A percentile compares a stretch with the other conserved stretches of the same genome.
Evolutionary conservation across 345 rosid genomes (phyloP).

Genomic region (Citrus maxima): DNA sequence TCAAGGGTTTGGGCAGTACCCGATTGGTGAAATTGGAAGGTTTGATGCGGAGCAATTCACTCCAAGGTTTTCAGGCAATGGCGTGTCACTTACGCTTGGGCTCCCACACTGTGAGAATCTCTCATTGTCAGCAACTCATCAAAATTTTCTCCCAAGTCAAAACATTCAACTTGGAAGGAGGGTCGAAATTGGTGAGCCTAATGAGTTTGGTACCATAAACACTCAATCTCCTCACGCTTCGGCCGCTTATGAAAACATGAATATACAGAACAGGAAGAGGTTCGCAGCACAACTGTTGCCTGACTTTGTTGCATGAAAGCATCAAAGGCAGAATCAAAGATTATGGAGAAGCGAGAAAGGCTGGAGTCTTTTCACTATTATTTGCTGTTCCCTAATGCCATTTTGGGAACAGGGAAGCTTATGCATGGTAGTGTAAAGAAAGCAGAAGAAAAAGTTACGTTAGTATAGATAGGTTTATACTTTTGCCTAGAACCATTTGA

Average conservation of each 20-base stretch:
- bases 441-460: conserved; percentile 24
- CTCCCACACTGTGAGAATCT: conserved; percentile 89
- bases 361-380: conserved; percentile 25
- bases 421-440: conserved; percentile 48
- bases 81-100: conserved; percentile 90
- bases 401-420: conserved; percentile 22
- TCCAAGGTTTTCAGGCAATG: conserved; percentile 71
- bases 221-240: conserved; percentile 58
- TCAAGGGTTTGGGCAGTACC: conserved; percentile 87
- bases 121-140: conserved; percentile 67
- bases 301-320: conserved; percentile 75
- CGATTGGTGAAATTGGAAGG: conserved; percentile 78
- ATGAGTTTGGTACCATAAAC: conserved; percentile 54
- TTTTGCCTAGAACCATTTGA: conserved; percentile 52
- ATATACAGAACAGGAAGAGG: conserved; percentile 83
- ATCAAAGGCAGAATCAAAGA: not conserved
- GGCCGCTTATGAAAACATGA: conserved; percentile 64
- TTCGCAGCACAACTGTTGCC: conserved; percentile 81
- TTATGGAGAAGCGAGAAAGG: not conserved
- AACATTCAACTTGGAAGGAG: conserved; percentile 77
- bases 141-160: conserved; percentile 70
- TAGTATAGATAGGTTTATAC: conserved; percentile 80
- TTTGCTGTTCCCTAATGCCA: conserved; percentile 23
- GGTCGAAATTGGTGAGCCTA: conserved; percentile 62
- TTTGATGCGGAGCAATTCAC: conserved; percentile 71